A percentile compares a stretch with the other conserved stretches of the same genome.
Conservation (phyloP, 2,329 filamentous ascomycete genomes). For the Pseudocercospora pini-densiflorae region DNA sequence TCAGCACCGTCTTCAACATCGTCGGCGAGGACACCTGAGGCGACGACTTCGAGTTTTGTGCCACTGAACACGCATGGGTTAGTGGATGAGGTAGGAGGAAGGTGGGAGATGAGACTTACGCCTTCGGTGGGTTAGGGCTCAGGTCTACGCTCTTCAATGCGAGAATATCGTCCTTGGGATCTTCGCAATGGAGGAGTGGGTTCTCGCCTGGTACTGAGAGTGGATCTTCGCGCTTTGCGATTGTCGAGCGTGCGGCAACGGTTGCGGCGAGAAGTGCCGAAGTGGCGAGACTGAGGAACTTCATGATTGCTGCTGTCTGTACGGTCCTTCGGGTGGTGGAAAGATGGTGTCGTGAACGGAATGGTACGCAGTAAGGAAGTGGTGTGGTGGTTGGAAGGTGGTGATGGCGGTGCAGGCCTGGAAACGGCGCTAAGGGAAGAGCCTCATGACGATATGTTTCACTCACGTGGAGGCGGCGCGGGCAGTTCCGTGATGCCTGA, state of each 20-base stretch:
- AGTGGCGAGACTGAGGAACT: slow-evolving; percentile 36
- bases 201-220: slow-evolving; percentile 81
- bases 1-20: slow-evolving; percentile 77
- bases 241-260: slow-evolving; percentile 36
- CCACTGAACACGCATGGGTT: slow-evolving; percentile 62
- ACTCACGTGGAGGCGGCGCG: slow-evolving; percentile 6
- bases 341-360: neutral
- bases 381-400: slow-evolving; percentile 2
- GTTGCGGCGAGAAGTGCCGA: slow-evolving; percentile 36
- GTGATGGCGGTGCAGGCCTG: neutral
- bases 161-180: slow-evolving; percentile 72
- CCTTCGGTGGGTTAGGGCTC: slow-evolving; percentile 79
- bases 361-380: neutral
- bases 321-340: slow-evolving; percentile 5
- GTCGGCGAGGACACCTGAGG: slow-evolving; percentile 74
- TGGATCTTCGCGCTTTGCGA: slow-evolving; percentile 46
- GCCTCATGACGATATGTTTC: slow-evolving; percentile 1
- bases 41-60: slow-evolving; percentile 75
- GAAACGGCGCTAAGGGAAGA: slow-evolving; percentile 5
- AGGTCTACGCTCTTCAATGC: slow-evolving; percentile 80
- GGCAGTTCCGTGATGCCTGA: slow-evolving; percentile 4
- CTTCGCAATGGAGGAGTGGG: slow-evolving; percentile 77
- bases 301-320: slow-evolving; percentile 31
- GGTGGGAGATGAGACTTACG: slow-evolving; percentile 59
- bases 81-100: neutral